phyloP scores from a whole-genome alignment of 306 rosid genomes.

The Corylus heterophylla region DNA sequence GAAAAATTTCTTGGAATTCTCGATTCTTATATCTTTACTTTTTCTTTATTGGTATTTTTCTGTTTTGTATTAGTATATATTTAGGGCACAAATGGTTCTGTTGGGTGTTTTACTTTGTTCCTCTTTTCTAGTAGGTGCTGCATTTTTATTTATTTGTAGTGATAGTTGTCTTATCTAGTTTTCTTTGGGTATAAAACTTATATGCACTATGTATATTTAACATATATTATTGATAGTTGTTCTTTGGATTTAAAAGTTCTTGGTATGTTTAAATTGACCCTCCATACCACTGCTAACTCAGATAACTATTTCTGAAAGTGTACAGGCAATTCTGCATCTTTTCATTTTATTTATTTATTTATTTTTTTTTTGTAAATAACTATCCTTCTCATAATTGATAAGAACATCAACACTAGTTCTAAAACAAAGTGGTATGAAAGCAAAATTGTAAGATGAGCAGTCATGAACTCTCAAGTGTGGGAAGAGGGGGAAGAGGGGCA shows the following conservation, averaged over 20 bases:
- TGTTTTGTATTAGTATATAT: no score
- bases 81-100: no score
- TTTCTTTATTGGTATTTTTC: no score
- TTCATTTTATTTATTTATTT: no score
- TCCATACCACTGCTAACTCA: no score
- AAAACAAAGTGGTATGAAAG: background rate
- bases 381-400: background rate
- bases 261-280: background rate
- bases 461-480: background rate
- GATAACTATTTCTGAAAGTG: background rate
- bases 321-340: background rate
- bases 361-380: no score
- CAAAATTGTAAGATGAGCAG: background rate
- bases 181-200: background rate
- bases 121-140: no score
- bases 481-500: background rate
- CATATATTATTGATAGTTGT: no score
- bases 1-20: background rate
- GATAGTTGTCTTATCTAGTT: background rate
- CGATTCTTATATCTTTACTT: background rate
- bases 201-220: no score
- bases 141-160: no score
- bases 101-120: no score
- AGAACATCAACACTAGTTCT: background rate
- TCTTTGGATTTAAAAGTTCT: background rate